Evolutionary conservation across 2,329 filamentous ascomycete species (phyloP), one percentile per base, ranked within the genome.

Genomic region (Fusarium dlaminii): DNA sequence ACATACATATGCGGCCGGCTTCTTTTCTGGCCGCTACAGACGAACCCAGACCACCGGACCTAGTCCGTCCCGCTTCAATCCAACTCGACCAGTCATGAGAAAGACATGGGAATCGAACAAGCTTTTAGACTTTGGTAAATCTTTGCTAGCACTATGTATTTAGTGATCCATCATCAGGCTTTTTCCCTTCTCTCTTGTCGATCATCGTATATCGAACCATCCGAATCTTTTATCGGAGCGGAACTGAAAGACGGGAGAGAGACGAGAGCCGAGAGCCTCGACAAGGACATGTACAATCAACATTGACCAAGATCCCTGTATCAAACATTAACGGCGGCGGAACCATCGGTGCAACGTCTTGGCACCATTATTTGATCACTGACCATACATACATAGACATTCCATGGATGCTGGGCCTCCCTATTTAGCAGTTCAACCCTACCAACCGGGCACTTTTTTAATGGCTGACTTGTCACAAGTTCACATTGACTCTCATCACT

Each of bases 301-400:
- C 58, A 52, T 36, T 34, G 30, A n/a, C 37, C 49, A 73, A 43
- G 27, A 55, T 45, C 60, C 67, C 49, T 70, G 70, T 48, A 55
- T 54, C 40, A 66, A 66, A 55, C 60, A 66, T 71, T 32, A 67
- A 73, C 66, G 34, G 56, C 37, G 61, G 52, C 57, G 52, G 70
- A 63, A 54, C 52, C 52, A 71, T 73, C 39, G 70, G 66, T 59
- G 70, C 66, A 73, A 73, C 70, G 37, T 73, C 70, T 68, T 71
- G 66, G 70, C 70, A 59, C 32, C 29, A 64, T 39, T 45, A 20
- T 51, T 46, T 67, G 56, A 42, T 29, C 51, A 30, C 34, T 40
- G 20, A 18, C 51, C 34, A 48, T 40, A 34, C 32, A 34, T 34
- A 34, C n/a, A 20, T 46, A 20, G 27, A 29, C 20, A 54, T 54